phyloP scores from a whole-genome alignment of 2,329 filamentous ascomycete species.

The Penicillium sp. region DNA sequence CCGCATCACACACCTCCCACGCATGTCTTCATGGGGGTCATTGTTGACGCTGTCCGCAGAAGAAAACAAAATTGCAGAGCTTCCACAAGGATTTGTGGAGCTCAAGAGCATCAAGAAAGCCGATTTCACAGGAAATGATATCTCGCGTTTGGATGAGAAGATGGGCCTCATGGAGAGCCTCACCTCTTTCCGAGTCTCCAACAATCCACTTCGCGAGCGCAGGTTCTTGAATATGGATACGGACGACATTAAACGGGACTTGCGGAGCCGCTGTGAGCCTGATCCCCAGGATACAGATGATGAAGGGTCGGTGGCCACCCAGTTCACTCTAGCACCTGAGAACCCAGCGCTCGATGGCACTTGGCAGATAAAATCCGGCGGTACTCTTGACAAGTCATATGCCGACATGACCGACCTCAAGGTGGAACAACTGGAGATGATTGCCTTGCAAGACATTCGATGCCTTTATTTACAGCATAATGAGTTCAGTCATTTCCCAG shows the following conservation, averaged over 20 bases:
- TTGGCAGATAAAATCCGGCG: conserved; percentile 42
- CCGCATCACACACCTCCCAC: conserved; percentile 68
- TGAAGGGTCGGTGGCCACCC: conserved; percentile 42
- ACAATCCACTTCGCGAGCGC: conserved; percentile 88
- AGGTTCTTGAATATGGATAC: conserved; percentile 79
- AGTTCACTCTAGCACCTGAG: conserved; percentile 48
- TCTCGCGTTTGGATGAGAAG: conserved; percentile 70
- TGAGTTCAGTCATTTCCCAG: conserved; percentile 67
- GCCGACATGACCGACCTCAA: conserved; percentile 60
- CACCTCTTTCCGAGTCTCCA: conserved; percentile 71
- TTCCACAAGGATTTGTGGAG: conserved; percentile 73
- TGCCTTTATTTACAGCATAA: conserved; percentile 75
- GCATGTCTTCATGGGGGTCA: conserved; percentile 70
- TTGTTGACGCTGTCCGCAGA: conserved; percentile 73
- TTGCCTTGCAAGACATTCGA: conserved; percentile 50
- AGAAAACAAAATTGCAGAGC: conserved; percentile 72
- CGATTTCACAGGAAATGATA: conserved; percentile 82
- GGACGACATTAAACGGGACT: conserved; percentile 73
- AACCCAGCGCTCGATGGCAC: conserved; percentile 31
- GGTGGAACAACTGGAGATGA: conserved; percentile 47
- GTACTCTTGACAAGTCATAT: conserved; percentile 66
- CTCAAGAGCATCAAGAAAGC: conserved; percentile 70
- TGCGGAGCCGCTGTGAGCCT: conserved; percentile 64
- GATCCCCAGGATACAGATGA: conserved; percentile 42
- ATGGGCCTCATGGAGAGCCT: conserved; percentile 78